Evolutionary conservation across 2,329 filamentous ascomycete genomes (phyloP), one percentile per base, ranked within the genome.

Genomic region (Penicillium sp.): DNA sequence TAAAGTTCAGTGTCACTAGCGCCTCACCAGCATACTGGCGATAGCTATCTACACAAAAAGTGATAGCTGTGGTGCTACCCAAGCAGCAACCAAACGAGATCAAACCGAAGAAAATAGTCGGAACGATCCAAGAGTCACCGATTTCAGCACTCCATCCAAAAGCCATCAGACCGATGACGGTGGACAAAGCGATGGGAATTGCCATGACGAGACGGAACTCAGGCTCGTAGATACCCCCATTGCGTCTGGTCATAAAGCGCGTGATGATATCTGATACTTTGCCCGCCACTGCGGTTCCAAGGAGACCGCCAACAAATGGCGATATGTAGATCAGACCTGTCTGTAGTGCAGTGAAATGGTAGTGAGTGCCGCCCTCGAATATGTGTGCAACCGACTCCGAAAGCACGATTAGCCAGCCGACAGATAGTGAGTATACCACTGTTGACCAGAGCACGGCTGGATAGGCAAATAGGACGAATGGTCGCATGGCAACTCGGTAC

Each of bases 351-450:
- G 83, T 86, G 72, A 97, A 97, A 65, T 93, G 85, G 78, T 97
- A 97, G 0, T 81, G 81, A 0, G 83, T 78, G 0, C 80, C 78
- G 54, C 86, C 80, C 38, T 89, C 85, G 73, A 91, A 97, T 60
- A 97, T 89, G 58, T 89, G 82, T 0, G 91, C 84, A 3, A 97
- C 86, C 0, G 89, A 89, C 74, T 97, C 93, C 0, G 92, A 96
- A 2, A 97, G 84, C 43, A 97, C 92, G 64, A 97, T 97, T 29
- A 97, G 82, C 94, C 93, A 97, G 38, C 93, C 93, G 7, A 97
- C 85, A 0, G 92, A 94, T 66, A 94, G 88, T 0, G 92, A 81
- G 72, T 97, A 97, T 4, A 96, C 86, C 0, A 89, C 80, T 0
- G 91, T 80, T 6, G 90, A 93, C 93, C 93, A 97, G 9, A 97